Evolutionary conservation across 192 early-diverging fungal species (phyloP), one percentile per base, ranked within the genome.

Genomic region (Haplosporangium gracile): DNA sequence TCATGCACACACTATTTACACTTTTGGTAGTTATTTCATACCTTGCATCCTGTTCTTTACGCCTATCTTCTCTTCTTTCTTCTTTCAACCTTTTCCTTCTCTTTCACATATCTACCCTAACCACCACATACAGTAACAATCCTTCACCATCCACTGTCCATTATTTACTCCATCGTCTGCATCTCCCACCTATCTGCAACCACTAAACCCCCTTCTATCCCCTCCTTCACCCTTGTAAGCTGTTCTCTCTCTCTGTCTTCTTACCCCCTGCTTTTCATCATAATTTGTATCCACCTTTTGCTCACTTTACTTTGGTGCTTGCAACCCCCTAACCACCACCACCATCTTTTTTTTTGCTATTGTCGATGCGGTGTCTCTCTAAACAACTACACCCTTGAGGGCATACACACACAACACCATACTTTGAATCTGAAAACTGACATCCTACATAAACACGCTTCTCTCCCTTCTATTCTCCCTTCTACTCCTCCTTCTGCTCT

Each of bases 211-310:
- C 60, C 24, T 55, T 26, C 42, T 16, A 20, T 36, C 42, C 29
- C 65, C 42, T 4, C 24, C 53, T 49, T 74, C 11, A 13, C 18
- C 45, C 47, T 72, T 26, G 36, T 38, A 36, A 8, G 11, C 69
- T 34, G 3, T 69, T 57, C 22, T 57, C 18, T 5, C 29, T 32
- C 29, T 65, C n/a, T 10, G 8, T 32, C 60, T 26, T 65, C 60
- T 29, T 65, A 32, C 60, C 60, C 60, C 60, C 60, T 65, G 60
- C 60, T 65, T 65, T 65, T 65, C 60, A 65, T 65, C 42, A 43
- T 63, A 29, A 0, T 29, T 26, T 29, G 24, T 26, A 5, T 63
- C 9, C 24, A 10, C 6, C 53, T 26, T 24, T n/a, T 57, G 42
- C 42, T 10, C 47, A 49, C 60, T 24, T 26, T 60, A 32, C 60